Percentiles rank a stretch among this genome's conserved stretches.
Conservation (phyloP, 2,329 filamentous ascomycete genomes). For the Aaosphaeria arxii region DNA sequence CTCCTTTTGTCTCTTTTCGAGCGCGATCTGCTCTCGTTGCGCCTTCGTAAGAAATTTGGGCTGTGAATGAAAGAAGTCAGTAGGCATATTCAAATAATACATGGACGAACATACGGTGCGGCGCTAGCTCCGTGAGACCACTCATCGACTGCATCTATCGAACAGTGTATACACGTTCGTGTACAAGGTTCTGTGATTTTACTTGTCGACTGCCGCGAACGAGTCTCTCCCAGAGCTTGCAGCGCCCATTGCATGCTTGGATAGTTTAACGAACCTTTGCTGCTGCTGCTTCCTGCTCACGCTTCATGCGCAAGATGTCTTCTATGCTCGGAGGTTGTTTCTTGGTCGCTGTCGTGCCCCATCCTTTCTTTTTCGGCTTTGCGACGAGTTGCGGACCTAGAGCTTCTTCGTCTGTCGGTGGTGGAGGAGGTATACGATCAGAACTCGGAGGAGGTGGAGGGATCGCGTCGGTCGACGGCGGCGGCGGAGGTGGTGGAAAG, state of each 20-base stretch:
- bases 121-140: too few species aligned
- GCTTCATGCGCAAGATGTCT: slow-evolving; percentile 80
- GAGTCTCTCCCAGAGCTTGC: too few species aligned
- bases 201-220: too few species aligned
- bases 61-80: slow-evolving; percentile 29
- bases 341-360: slow-evolving; percentile 40
- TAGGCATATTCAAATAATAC: slow-evolving; percentile 10
- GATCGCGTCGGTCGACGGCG: slow-evolving; percentile 3
- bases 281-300: slow-evolving; percentile 77
- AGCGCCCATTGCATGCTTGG: too few species aligned
- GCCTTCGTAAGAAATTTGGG: slow-evolving; percentile 85
- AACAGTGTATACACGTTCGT: too few species aligned
- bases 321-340: slow-evolving; percentile 72
- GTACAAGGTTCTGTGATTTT: too few species aligned
- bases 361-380: slow-evolving; percentile 55
- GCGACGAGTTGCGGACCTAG: slow-evolving; percentile 21
- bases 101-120: neutral
- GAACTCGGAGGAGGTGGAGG: slow-evolving; percentile 40
- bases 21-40: slow-evolving; percentile 74
- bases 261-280: slow-evolving; percentile 57
- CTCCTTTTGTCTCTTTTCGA: slow-evolving; percentile 74
- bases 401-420: slow-evolving; percentile 19
- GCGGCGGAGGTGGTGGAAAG: slow-evolving; percentile 7
- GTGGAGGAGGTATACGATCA: slow-evolving; percentile 14
- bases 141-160: too few species aligned